Evolutionary conservation across 768 basidiomycete genomes (phyloP).

Genomic region (Podaxis sp.): DNA sequence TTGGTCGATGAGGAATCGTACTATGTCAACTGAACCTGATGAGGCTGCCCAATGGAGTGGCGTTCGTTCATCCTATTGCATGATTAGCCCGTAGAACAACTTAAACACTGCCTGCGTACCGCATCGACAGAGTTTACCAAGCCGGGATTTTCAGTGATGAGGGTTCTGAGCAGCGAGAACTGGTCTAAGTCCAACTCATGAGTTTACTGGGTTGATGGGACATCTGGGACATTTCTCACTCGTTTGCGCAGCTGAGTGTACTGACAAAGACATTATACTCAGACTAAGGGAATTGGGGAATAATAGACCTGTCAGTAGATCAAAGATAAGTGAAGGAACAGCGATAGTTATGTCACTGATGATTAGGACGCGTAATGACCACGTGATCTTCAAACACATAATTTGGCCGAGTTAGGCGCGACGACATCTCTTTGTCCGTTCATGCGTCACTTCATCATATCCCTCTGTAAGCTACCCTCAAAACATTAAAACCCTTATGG

Average conservation of each 20-base stretch:
- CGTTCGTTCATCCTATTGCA: conserved; percentile 68
- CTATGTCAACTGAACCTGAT: conserved; percentile 68
- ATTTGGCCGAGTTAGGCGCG: not conserved
- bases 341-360: conserved; percentile 9
- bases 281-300: not conserved
- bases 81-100: conserved; percentile 11
- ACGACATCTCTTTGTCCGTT: not conserved
- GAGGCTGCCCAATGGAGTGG: conserved; percentile 87
- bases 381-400: not conserved
- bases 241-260: conserved; percentile 72
- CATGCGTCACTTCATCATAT: not conserved
- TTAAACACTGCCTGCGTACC: conserved; percentile 38
- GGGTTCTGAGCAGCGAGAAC: conserved; percentile 62
- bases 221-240: conserved; percentile 35
- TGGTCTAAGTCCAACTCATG: conserved; percentile 49
- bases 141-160: conserved; percentile 61
- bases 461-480: conserved; percentile 25
- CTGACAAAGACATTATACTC: conserved; percentile 44
- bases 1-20: conserved; percentile 66
- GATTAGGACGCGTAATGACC: conserved; percentile 13
- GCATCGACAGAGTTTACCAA: conserved; percentile 62
- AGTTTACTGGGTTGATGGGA: conserved; percentile 3
- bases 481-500: conserved; percentile 23
- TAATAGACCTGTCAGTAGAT: too few relatives aligned
- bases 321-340: not conserved